phyloP scores from a whole-genome alignment of 1,139 yeast species.

The Blastobotrys raffinosifermentans region DNA sequence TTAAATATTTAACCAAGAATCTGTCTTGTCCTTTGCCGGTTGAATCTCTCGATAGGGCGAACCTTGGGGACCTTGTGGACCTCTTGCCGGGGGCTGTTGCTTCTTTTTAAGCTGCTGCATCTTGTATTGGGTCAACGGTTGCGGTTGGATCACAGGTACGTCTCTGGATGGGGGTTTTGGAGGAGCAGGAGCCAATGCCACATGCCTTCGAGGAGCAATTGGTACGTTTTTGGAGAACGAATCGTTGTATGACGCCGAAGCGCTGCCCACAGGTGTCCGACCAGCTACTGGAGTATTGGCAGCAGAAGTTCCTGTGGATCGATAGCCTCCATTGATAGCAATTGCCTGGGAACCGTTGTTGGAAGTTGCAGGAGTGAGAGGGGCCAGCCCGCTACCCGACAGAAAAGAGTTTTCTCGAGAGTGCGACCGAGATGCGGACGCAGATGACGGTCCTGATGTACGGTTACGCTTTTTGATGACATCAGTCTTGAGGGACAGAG shows the following conservation, averaged over 20 bases:
- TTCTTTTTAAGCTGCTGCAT: constrained; percentile 19
- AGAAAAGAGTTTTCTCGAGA: constrained; percentile 12
- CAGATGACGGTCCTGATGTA: constrained; percentile 6
- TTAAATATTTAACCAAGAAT: too few species aligned
- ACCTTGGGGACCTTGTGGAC: too few species aligned
- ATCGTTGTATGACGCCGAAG: too few species aligned
- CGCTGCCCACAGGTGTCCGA: too few species aligned
- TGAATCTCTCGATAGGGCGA: too few species aligned
- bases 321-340: constrained; percentile 8
- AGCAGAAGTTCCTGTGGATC: not conserved
- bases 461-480: constrained; percentile 70
- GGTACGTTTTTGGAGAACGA: constrained; percentile 17
- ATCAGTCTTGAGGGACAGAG: constrained; percentile 80
- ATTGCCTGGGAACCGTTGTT: constrained; percentile 10
- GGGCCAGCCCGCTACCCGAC: constrained; percentile 7
- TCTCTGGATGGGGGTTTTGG: constrained; percentile 12
- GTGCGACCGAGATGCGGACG: constrained; percentile 8
- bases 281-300: not conserved
- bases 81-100: too few species aligned
- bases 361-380: constrained; percentile 9
- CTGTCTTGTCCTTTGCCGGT: too few species aligned
- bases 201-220: constrained; percentile 26
- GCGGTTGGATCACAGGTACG: constrained; percentile 14
- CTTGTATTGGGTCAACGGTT: constrained; percentile 16
- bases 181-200: constrained; percentile 22